Conservation (phyloP, 2,329 filamentous ascomycete species). For the Fonsecaea monophora region DNA sequence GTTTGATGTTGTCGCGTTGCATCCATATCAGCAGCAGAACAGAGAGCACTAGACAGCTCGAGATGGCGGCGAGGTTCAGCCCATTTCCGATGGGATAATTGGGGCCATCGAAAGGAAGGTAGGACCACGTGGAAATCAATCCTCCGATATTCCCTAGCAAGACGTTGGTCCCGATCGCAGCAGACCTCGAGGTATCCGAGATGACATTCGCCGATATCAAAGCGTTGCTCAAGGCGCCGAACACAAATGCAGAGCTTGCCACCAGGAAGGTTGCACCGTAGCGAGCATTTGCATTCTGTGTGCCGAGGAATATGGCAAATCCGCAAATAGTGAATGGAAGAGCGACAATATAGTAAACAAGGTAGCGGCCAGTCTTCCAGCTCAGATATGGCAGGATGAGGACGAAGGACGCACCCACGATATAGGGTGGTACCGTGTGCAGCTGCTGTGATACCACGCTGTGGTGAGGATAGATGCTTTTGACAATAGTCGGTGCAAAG, state of each 20-base stretch:
- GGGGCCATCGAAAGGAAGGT: conserved; percentile 68
- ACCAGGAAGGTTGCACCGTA: conserved; percentile 76
- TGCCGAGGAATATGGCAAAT: conserved; percentile 73
- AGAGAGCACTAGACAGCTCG: conserved; percentile 60
- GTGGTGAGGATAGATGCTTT: conserved; percentile 68
- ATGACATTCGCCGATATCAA: conserved; percentile 74
- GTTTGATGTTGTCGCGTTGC: conserved; percentile 65
- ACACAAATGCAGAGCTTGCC: conserved; percentile 67
- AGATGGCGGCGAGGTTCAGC: conserved; percentile 69
- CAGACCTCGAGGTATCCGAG: conserved; percentile 71
- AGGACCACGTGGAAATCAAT: conserved; percentile 69
- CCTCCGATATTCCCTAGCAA: conserved; percentile 79
- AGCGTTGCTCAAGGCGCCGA: conserved; percentile 70
- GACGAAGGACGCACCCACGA: conserved; percentile 71
- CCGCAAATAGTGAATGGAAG: conserved; percentile 71
- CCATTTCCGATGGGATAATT: conserved; percentile 75
- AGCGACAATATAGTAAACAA: conserved; percentile 65
- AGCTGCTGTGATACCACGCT: conserved; percentile 70
- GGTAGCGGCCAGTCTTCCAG: conserved; percentile 66
- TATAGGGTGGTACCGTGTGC: conserved; percentile 72
- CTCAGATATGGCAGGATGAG: conserved; percentile 66
- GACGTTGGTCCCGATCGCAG: conserved; percentile 70
- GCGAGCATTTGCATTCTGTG: conserved; percentile 58
- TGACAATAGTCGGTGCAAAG: conserved; percentile 73
- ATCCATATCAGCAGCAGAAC: conserved; percentile 65